These are phyloP conservation scores for Schizosaccharomyces cryophilus DNA, from an alignment of 805 yeast genomes.

Conservation along the genomic window DNA sequence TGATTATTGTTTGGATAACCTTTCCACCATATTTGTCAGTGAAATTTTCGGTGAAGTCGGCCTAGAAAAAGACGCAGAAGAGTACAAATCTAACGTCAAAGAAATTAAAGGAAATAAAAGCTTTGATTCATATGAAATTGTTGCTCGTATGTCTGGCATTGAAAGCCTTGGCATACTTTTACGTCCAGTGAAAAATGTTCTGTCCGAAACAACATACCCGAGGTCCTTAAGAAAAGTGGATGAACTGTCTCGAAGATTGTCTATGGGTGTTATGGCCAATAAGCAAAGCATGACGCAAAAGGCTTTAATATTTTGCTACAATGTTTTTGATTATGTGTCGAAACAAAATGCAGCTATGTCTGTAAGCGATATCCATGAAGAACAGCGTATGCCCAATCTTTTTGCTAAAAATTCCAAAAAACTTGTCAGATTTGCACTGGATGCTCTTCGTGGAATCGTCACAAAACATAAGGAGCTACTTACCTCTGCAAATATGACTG, in stretches of 20 bases:
- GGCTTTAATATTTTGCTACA: conserved; percentile 47
- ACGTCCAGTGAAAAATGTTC: conserved; percentile 40
- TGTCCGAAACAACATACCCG: conserved; percentile 37
- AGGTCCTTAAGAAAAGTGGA: conserved; percentile 53
- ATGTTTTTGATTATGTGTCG: conserved; percentile 34
- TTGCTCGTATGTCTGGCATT: conserved; percentile 40
- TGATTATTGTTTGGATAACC: conserved; percentile 31
- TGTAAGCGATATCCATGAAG: conserved; percentile 34
- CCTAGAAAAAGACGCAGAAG: conserved; percentile 84
- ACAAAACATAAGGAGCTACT: conserved; percentile 35
- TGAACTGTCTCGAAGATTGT: conserved; percentile 50
- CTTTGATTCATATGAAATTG: conserved; percentile 60
- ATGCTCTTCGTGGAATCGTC: conserved; percentile 46
- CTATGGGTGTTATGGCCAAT: conserved; percentile 60
- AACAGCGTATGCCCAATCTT: conserved; percentile 13
- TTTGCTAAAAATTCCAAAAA: conserved; percentile 32
- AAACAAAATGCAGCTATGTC: conserved; percentile 16
- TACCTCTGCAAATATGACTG: conserved; percentile 34
- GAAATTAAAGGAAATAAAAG: conserved; percentile 80
- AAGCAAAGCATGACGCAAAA: conserved; percentile 30
- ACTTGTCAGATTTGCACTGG: conserved; percentile 53
- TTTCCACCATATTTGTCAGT: conserved; percentile 64
- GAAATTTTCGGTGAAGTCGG: conserved; percentile 82
- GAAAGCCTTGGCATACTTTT: conserved; percentile 31
- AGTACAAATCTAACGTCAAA: conserved; percentile 59